A percentile compares a stretch with the other conserved stretches of the same genome.
These are phyloP conservation scores for Oryza meyeriana DNA, from an alignment of 176 grass and related monocot species.

Conservation along the genomic window DNA sequence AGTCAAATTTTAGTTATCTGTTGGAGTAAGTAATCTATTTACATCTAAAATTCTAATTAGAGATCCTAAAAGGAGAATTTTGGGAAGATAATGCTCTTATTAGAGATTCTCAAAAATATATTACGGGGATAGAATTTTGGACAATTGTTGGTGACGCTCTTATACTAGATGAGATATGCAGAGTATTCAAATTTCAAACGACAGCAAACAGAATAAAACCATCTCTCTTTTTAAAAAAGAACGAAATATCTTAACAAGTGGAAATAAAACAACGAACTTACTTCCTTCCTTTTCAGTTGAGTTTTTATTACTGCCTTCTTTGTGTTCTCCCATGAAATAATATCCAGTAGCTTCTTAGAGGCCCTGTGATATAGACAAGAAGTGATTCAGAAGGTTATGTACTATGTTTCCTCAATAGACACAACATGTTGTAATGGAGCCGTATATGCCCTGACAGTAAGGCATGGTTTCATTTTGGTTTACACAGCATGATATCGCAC, in stretches of 20 bases:
- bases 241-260: background rate
- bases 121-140: too few species aligned
- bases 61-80: too few species aligned
- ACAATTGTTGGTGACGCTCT: too few species aligned
- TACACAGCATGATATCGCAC: background rate
- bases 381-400: background rate
- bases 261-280: conserved; percentile 21
- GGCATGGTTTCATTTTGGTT: background rate
- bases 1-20: too few species aligned
- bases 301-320: conserved; percentile 66
- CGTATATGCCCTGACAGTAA: background rate
- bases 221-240: background rate
- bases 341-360: conserved; percentile 60
- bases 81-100: too few species aligned
- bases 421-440: background rate
- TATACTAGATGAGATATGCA: background rate
- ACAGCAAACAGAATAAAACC: background rate
- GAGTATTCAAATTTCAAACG: background rate
- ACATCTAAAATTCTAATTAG: too few species aligned
- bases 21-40: too few species aligned
- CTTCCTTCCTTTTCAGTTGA: conserved; percentile 70
- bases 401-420: background rate
- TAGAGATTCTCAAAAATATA: too few species aligned
- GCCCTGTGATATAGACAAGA: conserved; percentile 38
- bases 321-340: conserved; percentile 88